These are phyloP conservation scores for Leucaena leucocephala DNA, from an alignment of 306 rosid species.

Conservation along the genomic window DNA sequence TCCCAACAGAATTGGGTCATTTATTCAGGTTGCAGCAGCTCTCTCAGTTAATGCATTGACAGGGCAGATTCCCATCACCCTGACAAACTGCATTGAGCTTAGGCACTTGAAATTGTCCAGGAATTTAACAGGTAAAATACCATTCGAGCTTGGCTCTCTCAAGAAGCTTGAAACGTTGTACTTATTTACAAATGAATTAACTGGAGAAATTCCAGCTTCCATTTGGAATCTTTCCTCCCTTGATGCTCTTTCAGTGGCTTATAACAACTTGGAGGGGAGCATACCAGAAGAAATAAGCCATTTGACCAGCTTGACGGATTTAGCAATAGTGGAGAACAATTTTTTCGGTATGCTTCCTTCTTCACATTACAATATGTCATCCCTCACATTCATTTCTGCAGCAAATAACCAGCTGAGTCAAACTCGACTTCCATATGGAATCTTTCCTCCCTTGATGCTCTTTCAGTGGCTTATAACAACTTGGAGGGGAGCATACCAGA, in stretches of 20 bases:
- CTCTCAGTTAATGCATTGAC: not conserved
- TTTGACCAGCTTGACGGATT: not conserved
- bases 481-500: slow-evolving; percentile 25
- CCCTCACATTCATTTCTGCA: rapidly evolving
- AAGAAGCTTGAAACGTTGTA: not conserved
- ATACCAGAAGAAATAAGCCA: not conserved
- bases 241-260: not conserved
- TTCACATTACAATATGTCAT: not conserved
- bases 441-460: not conserved
- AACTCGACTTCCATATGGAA: not conserved
- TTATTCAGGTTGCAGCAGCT: not conserved
- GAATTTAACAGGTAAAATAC: not conserved
- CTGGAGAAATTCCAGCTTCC: not conserved
- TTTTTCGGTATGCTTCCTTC: not conserved
- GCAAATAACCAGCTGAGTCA: not conserved
- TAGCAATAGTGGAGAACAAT: not conserved
- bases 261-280: not conserved
- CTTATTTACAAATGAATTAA: not conserved
- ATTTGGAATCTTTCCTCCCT: slow-evolving; percentile 4
- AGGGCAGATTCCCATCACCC: not conserved
- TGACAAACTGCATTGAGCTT: not conserved
- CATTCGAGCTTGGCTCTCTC: not conserved
- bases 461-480: not conserved
- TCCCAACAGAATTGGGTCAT: not conserved
- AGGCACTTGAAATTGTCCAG: not conserved